Conservation (phyloP, 805 yeast genomes). For the Pichia sporocuriosa region DNA sequence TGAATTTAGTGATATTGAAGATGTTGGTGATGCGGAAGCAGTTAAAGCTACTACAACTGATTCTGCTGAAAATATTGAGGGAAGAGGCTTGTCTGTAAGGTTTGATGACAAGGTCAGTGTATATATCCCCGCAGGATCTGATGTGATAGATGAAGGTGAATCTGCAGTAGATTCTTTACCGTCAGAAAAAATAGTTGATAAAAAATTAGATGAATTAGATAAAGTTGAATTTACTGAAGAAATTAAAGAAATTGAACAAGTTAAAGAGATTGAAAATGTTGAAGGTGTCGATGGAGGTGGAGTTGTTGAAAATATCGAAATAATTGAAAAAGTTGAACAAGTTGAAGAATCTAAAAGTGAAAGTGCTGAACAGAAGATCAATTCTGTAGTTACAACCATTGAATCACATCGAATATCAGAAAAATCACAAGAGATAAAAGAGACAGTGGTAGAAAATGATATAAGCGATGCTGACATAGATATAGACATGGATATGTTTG, state of each 20-base stretch:
- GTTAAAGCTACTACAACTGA: too few relatives aligned
- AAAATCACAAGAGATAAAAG: neutral
- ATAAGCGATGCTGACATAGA: slow-evolving; percentile 6
- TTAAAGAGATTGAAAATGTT: neutral
- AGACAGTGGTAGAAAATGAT: neutral
- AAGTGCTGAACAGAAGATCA: too few relatives aligned
- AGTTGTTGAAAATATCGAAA: neutral
- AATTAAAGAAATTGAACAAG: too few relatives aligned
- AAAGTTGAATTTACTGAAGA: too few relatives aligned
- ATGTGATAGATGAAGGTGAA: too few relatives aligned
- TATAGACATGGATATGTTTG: slow-evolving; percentile 11
- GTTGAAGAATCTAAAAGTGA: neutral
- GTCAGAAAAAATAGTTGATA: too few relatives aligned
- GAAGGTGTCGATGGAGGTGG: slow-evolving; percentile 1
- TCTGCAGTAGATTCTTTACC: too few relatives aligned
- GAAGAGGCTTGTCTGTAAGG: neutral
- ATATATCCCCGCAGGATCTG: too few relatives aligned
- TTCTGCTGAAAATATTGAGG: neutral
- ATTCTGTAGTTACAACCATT: too few relatives aligned
- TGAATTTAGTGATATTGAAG: slow-evolving; percentile 21
- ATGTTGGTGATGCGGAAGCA: slow-evolving; percentile 4
- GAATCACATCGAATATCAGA: too few relatives aligned
- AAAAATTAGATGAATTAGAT: too few relatives aligned
- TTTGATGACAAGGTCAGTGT: slow-evolving; percentile 4
- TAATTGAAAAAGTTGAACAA: neutral